phyloP scores from a whole-genome alignment of 2,329 filamentous ascomycete genomes.

The Diaporthe vaccinii region DNA sequence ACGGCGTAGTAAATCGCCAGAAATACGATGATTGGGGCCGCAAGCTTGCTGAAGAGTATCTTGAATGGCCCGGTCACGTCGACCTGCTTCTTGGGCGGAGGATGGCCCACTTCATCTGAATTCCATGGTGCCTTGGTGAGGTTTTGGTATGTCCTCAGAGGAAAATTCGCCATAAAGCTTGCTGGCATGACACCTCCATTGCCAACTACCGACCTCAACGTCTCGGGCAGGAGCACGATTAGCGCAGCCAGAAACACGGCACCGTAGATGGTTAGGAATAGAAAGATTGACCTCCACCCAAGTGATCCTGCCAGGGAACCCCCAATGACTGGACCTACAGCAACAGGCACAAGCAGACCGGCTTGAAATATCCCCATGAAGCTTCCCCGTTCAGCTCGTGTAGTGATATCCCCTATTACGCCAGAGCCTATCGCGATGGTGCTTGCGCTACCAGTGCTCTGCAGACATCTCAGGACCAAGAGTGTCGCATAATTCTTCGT shows the following conservation, averaged over 20 bases:
- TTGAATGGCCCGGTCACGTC: conserved; percentile 92
- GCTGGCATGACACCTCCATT: conserved; percentile 55
- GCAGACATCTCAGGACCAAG: conserved; percentile 67
- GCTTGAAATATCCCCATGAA: conserved; percentile 68
- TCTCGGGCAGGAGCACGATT: conserved; percentile 60
- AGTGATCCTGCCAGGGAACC: conserved; percentile 63
- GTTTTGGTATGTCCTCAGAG: conserved; percentile 45
- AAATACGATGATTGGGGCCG: conserved; percentile 64
- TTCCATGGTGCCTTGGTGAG: conserved; percentile 39
- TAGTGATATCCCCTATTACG: conserved; percentile 74
- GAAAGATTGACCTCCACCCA: conserved; percentile 66
- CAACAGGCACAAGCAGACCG: conserved; percentile 59
- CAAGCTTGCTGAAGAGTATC: conserved; percentile 86
- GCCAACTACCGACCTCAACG: conserved; percentile 59
- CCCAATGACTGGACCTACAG: conserved; percentile 60
- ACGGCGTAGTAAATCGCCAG: conserved; percentile 62
- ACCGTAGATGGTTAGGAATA: conserved; percentile 60
- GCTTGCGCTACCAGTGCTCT: conserved; percentile 70
- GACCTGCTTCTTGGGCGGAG: conserved; percentile 18
- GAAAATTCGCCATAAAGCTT: conserved; percentile 44
- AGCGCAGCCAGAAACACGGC: conserved; percentile 53
- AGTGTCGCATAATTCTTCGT: conserved; percentile 63
- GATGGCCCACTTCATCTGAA: conserved; percentile 13
- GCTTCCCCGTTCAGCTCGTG: conserved; percentile 71
- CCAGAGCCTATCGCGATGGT: conserved; percentile 70